phyloP scores from a whole-genome alignment of 2,329 filamentous ascomycete species.

The Neopestalotiopsis clavispora region DNA sequence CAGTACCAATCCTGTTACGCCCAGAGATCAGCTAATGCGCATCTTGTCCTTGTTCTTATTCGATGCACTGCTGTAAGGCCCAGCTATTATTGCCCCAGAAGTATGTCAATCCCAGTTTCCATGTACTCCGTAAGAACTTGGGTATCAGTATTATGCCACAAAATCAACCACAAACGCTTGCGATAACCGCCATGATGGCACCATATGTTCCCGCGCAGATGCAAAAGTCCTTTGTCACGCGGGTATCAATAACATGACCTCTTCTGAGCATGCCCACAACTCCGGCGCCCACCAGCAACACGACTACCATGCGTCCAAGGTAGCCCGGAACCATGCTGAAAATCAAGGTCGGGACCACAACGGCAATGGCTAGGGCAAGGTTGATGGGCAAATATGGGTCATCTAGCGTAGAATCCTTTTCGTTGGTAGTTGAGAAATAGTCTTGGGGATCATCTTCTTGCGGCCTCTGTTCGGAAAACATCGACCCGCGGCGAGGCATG shows the following conservation, averaged over 20 bases:
- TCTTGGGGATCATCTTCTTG: constrained; percentile 18
- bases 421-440: not conserved
- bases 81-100: too few species aligned
- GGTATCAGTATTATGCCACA: not conserved
- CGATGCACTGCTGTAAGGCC: too few species aligned
- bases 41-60: too few species aligned
- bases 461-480: not conserved
- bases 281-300: constrained; percentile 20
- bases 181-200: constrained; percentile 41
- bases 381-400: constrained; percentile 38
- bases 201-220: constrained; percentile 39
- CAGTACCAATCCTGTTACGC: too few species aligned
- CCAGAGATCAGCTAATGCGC: too few species aligned
- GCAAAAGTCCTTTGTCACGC: constrained; percentile 27
- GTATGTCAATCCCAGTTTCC: too few species aligned
- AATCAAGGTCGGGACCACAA: constrained; percentile 62
- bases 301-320: constrained; percentile 14
- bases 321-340: constrained; percentile 59
- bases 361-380: constrained; percentile 51
- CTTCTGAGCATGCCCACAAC: constrained; percentile 34
- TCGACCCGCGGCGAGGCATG: constrained; percentile 16
- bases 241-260: constrained; percentile 26
- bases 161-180: constrained; percentile 22
- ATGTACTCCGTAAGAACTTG: too few species aligned
- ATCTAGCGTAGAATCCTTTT: constrained; percentile 20